Conservation (phyloP, 495 filamentous ascomycete genomes). For the Talaromyces liani region DNA sequence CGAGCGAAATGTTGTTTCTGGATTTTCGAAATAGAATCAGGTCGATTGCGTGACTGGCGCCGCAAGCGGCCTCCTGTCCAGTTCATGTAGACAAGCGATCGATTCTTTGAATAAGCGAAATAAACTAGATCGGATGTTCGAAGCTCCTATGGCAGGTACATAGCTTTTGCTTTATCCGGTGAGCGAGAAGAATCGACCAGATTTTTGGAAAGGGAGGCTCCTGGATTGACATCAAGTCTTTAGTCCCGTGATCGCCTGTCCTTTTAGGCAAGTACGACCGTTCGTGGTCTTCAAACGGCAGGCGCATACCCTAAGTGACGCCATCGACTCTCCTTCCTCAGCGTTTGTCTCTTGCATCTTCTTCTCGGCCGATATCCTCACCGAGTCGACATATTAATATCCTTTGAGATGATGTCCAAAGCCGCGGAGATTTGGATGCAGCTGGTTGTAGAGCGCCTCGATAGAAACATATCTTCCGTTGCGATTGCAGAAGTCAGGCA, state of each 20-base stretch:
- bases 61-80: conserved; percentile 40
- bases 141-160: background rate
- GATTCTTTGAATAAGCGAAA: background rate
- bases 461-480: background rate
- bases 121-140: background rate
- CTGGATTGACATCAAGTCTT: background rate
- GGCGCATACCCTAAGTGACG: background rate
- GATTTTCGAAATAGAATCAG: conserved; percentile 16
- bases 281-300: background rate
- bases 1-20: conserved; percentile 26
- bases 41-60: conserved; percentile 24
- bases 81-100: conserved; percentile 23
- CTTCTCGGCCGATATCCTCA: background rate
- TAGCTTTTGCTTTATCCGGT: background rate
- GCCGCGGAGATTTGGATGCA: background rate
- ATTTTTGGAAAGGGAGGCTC: background rate
- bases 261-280: background rate
- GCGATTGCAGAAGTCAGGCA: background rate
- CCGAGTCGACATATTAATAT: no score
- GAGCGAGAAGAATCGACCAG: background rate
- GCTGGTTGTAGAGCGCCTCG: background rate
- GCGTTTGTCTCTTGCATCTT: background rate
- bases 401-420: background rate
- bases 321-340: background rate
- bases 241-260: background rate